A percentile compares a stretch with the other conserved stretches of the same genome.
Conservation (phyloP, 495 filamentous ascomycete species). For the Talaromyces adpressus region DNA sequence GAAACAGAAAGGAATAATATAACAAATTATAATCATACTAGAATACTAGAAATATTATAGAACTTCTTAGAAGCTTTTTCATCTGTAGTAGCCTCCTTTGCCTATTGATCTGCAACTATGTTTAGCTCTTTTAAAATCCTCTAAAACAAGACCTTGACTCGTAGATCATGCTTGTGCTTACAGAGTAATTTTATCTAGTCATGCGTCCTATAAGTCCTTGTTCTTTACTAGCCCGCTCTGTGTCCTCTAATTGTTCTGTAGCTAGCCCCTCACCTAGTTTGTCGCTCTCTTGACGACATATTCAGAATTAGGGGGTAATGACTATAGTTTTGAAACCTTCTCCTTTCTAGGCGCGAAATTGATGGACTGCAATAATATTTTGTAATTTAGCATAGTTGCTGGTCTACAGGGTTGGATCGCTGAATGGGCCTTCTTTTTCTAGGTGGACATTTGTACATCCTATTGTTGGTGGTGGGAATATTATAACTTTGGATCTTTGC, state of each 20-base stretch:
- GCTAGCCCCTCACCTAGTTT: conserved; percentile 18
- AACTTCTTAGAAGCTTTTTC: neutral
- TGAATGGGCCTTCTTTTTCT: conserved; percentile 18
- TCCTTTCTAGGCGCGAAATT: conserved; percentile 17
- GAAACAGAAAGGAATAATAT: too few relatives aligned
- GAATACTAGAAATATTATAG: conserved; percentile 7
- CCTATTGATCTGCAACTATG: conserved; percentile 17
- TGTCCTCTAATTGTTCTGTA: conserved; percentile 21
- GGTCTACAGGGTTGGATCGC: conserved; percentile 17
- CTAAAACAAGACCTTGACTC: conserved; percentile 29
- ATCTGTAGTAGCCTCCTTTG: conserved; percentile 15
- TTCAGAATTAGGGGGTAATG: conserved; percentile 31
- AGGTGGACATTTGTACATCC: conserved; percentile 5
- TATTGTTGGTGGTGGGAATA: neutral
- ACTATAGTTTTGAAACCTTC: conserved; percentile 23
- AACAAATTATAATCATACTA: neutral
- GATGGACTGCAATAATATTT: conserved; percentile 31
- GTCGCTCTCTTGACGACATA: conserved; percentile 31
- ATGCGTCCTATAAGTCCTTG: conserved; percentile 29
- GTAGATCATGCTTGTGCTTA: conserved; percentile 12
- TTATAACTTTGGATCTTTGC: neutral
- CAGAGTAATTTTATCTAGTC: conserved; percentile 14
- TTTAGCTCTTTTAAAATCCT: conserved; percentile 23
- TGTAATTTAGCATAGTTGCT: conserved; percentile 37
- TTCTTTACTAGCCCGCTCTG: conserved; percentile 22